Percentiles rank a stretch among this genome's conserved stretches.
These are phyloP conservation scores for Colletotrichum brevisporum DNA, from an alignment of 2,329 filamentous ascomycete genomes.

Conservation along the genomic window DNA sequence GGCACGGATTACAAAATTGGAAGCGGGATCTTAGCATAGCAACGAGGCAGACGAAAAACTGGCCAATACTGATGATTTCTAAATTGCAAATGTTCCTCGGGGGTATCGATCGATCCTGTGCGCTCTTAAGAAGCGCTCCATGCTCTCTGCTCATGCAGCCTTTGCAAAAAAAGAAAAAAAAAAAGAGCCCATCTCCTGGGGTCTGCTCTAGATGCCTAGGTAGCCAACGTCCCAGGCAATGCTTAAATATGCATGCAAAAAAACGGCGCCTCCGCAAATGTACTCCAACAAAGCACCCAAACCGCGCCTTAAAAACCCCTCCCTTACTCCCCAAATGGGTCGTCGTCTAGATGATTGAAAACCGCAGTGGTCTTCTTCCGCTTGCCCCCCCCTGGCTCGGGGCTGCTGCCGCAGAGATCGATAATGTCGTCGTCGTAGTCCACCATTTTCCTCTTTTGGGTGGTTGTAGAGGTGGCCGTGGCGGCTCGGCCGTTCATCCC, in stretches of 20 bases:
- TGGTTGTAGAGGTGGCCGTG: not conserved
- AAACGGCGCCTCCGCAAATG: no score
- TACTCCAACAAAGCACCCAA: not conserved
- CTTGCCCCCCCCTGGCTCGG: constrained; percentile 7
- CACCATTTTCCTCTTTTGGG: constrained; percentile 24
- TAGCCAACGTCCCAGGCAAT: no score
- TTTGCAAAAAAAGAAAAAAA: not conserved
- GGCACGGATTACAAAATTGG: constrained; percentile 5
- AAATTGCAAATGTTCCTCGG: constrained; percentile 3
- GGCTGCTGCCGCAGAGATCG: constrained; percentile 28
- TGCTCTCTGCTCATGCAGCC: not conserved
- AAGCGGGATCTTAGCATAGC: constrained; percentile 14
- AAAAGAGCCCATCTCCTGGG: no score
- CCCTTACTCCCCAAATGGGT: constrained; percentile 34
- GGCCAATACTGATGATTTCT: not conserved
- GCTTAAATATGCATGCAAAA: no score
- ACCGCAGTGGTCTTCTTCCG: constrained; percentile 6
- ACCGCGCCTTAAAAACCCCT: not conserved
- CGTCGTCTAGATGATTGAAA: constrained; percentile 28
- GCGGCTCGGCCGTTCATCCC: not conserved
- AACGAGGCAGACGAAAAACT: constrained; percentile 4
- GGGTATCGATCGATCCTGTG: constrained; percentile 19
- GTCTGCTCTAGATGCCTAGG: no score
- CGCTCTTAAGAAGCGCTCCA: not conserved
- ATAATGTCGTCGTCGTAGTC: constrained; percentile 22